These are phyloP conservation scores for Periconia sp. DNA, from an alignment of 2,329 filamentous ascomycete genomes.

Conservation along the genomic window DNA sequence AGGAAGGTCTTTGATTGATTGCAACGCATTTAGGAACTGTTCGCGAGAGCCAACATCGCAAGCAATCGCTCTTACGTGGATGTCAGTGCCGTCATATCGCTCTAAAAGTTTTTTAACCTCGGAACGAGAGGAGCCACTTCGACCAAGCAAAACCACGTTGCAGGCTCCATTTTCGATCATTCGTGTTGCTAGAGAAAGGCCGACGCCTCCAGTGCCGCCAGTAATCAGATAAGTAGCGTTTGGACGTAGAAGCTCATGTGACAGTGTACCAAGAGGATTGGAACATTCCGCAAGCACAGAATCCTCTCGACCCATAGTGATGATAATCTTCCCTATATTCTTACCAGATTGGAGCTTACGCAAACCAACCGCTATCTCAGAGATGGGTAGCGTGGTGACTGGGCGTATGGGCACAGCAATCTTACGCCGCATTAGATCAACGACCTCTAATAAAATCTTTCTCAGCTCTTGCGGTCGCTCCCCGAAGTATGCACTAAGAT, in stretches of 20 bases:
- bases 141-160: not conserved
- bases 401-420: not conserved
- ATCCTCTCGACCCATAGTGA: not conserved
- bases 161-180: not conserved
- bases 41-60: not conserved
- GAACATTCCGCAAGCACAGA: not conserved
- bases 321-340: not conserved
- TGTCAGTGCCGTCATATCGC: not conserved
- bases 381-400: not conserved
- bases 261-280: not conserved
- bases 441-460: not conserved
- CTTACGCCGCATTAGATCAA: not conserved
- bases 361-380: slow-evolving; percentile 1
- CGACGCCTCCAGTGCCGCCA: slow-evolving; percentile 2
- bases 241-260: not conserved
- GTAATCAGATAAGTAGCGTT: slow-evolving; percentile 1
- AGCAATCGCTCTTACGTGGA: not conserved
- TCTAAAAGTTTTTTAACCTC: not conserved
- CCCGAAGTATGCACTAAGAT: not conserved
- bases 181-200: not conserved
- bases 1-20: not conserved
- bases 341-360: slow-evolving; percentile 8
- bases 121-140: not conserved
- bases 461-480: not conserved
- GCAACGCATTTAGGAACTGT: not conserved